Evolutionary conservation across 2,329 filamentous ascomycete genomes (phyloP).

Genomic region (Cercospora sp.): DNA sequence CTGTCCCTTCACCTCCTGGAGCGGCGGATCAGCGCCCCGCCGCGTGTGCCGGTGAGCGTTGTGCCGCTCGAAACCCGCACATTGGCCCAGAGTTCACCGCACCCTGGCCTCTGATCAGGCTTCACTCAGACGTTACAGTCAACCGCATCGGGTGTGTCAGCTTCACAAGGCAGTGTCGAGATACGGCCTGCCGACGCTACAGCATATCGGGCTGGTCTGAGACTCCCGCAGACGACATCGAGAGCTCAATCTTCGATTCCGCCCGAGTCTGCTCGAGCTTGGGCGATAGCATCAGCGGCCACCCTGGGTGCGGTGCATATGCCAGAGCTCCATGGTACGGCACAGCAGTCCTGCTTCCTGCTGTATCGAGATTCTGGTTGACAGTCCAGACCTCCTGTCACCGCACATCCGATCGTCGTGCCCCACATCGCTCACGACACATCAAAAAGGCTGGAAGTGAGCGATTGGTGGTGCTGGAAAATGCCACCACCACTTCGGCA

Average conservation of each 20-base stretch:
- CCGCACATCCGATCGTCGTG: background rate
- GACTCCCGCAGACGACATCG: background rate
- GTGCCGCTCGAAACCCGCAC: background rate
- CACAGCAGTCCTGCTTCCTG: background rate
- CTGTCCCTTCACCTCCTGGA: background rate
- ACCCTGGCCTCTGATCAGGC: background rate
- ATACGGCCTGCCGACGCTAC: background rate
- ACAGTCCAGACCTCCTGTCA: background rate
- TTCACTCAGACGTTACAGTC: background rate
- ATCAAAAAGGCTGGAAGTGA: background rate
- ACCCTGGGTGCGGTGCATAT: background rate
- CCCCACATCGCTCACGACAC: background rate
- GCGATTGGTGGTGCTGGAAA: background rate
- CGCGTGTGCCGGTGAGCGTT: background rate
- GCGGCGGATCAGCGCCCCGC: background rate
- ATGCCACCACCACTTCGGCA: background rate
- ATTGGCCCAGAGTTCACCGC: background rate
- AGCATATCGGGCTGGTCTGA: background rate
- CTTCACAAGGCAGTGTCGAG: background rate
- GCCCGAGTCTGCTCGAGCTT: background rate
- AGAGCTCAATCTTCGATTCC: background rate
- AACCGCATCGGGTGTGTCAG: background rate
- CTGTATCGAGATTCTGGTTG: background rate
- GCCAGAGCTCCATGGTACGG: background rate
- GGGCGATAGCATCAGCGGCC: background rate